These are phyloP conservation scores for Mycena kentingensis DNA, from an alignment of 768 basidiomycete species.

Conservation along the genomic window DNA sequence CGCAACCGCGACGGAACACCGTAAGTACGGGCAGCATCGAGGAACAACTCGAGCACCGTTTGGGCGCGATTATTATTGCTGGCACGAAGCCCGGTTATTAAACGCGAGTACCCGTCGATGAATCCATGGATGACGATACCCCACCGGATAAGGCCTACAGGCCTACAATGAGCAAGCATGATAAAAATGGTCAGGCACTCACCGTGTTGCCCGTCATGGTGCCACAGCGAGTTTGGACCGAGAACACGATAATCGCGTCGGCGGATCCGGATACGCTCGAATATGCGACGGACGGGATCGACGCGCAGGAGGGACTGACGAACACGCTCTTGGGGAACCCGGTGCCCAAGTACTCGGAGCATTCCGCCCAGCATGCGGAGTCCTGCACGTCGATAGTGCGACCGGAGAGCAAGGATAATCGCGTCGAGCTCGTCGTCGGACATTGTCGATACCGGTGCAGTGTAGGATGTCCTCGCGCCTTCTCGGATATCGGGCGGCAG, in stretches of 20 bases:
- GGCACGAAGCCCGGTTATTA: slow-evolving; percentile 34
- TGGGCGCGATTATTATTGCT: slow-evolving; percentile 39
- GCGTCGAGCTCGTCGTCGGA: not conserved
- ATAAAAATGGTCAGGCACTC: not conserved
- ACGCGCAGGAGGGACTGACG: slow-evolving; percentile 13
- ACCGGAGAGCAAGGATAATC: not conserved
- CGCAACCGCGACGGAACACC: slow-evolving; percentile 34
- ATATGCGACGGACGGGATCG: slow-evolving; percentile 17
- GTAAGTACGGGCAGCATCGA: slow-evolving; percentile 23
- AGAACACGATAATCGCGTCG: slow-evolving; percentile 28
- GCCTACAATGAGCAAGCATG: not conserved
- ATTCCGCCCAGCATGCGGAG: not conserved
- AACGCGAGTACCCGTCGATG: slow-evolving; percentile 34
- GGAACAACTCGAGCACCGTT: slow-evolving; percentile 39
- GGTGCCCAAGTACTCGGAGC: not conserved
- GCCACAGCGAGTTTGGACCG: slow-evolving; percentile 36
- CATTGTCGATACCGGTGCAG: not conserved
- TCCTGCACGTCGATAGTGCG: slow-evolving; percentile 1
- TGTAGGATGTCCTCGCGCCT: not conserved
- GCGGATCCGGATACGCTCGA: slow-evolving; percentile 13
- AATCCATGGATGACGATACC: slow-evolving; percentile 37
- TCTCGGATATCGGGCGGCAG: slow-evolving; percentile 11
- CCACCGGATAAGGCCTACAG: slow-evolving; percentile 36
- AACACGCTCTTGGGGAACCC: not conserved
- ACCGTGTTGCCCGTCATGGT: slow-evolving; percentile 42